A percentile compares a stretch with the other conserved stretches of the same genome.
Evolutionary conservation across 1,284 basidiomycete genomes (phyloP).

Genomic region (Ustilago esculenta): DNA sequence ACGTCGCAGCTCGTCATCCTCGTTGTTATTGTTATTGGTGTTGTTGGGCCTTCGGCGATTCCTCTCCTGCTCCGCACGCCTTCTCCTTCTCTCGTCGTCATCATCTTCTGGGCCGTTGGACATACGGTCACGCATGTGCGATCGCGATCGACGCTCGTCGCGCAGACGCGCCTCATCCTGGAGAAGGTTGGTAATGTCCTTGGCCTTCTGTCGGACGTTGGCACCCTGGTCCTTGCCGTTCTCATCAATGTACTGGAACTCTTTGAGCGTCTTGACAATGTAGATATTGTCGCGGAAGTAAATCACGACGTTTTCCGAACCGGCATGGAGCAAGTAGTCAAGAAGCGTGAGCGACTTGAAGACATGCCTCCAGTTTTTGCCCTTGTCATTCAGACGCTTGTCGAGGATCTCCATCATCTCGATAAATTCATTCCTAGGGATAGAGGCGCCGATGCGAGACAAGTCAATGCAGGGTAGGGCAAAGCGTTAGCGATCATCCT

Average conservation of each 20-base stretch:
- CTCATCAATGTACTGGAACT: slow-evolving; percentile 97
- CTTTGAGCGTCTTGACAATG: slow-evolving; percentile 97
- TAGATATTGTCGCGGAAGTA: slow-evolving; percentile 98
- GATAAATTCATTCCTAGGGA: slow-evolving; percentile 87
- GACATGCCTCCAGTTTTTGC: slow-evolving; percentile 99
- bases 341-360: slow-evolving; percentile 98
- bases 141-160: slow-evolving; percentile 83
- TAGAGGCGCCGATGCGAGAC: background rate
- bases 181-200: slow-evolving; percentile 97
- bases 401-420: slow-evolving; percentile 99
- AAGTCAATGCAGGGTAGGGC: no score
- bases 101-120: slow-evolving; percentile 70
- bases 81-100: slow-evolving; percentile 73
- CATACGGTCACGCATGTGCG: slow-evolving; percentile 95
- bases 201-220: slow-evolving; percentile 96
- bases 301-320: slow-evolving; percentile 96
- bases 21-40: slow-evolving; percentile 60
- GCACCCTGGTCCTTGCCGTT: slow-evolving; percentile 96
- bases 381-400: slow-evolving; percentile 98
- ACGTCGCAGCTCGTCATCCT: slow-evolving; percentile 72
- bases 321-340: slow-evolving; percentile 95
- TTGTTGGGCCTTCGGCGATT: slow-evolving; percentile 36
- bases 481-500: background rate
- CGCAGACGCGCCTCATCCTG: slow-evolving; percentile 86
- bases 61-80: slow-evolving; percentile 43